A percentile compares a stretch with the other conserved stretches of the same genome.
Conservation (phyloP, 139 green algal species). For the Spirogloea muscicola region DNA sequence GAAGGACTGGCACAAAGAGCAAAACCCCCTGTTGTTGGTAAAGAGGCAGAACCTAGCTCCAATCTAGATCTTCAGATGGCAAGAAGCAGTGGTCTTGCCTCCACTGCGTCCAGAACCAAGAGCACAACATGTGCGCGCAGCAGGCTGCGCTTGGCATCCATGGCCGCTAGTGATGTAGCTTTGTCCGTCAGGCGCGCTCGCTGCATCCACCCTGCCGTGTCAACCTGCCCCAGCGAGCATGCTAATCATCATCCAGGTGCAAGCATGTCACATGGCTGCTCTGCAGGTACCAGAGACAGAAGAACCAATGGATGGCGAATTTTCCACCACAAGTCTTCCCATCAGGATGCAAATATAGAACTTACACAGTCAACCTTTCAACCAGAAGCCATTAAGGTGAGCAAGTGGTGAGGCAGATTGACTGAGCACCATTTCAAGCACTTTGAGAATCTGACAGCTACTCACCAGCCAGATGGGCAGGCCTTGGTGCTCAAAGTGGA, state of each 20-base stretch:
- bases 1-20: not conserved
- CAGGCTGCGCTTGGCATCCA: slow-evolving; percentile 54
- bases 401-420: no score
- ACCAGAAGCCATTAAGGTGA: no score
- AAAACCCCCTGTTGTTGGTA: no score
- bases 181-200: slow-evolving; percentile 33
- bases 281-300: no score
- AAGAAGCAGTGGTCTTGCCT: slow-evolving; percentile 11
- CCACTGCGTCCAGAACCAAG: slow-evolving; percentile 73
- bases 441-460: no score
- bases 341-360: no score
- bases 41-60: not conserved
- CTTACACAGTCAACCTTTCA: no score
- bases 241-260: no score
- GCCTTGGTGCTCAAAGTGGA: slow-evolving; percentile 46
- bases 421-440: no score
- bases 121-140: slow-evolving; percentile 76
- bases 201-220: slow-evolving; percentile 88
- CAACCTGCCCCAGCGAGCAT: slow-evolving; percentile 50
- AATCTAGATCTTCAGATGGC: not conserved
- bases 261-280: no score
- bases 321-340: no score
- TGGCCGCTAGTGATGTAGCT: slow-evolving; percentile 2
- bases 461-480: slow-evolving; percentile 64
- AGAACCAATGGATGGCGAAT: no score